A percentile compares a stretch with the other conserved stretches of the same genome.
phyloP scores from a whole-genome alignment of 495 filamentous ascomycete species.

The Penicillium parvum region DNA sequence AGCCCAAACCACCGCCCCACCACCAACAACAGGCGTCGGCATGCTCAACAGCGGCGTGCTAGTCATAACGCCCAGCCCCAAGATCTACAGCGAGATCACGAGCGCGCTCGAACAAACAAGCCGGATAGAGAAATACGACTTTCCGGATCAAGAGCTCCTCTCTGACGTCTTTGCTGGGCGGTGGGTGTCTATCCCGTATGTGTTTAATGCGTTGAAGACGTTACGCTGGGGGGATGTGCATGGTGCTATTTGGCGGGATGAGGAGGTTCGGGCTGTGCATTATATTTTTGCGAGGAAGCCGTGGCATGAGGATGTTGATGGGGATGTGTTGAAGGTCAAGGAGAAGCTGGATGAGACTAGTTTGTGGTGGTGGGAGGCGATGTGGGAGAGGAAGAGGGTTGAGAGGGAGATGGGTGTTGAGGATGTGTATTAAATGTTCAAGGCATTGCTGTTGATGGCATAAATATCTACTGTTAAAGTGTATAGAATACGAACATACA shows the following conservation, averaged over 20 bases:
- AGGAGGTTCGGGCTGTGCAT: constrained; percentile 70
- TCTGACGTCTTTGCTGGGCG: constrained; percentile 57
- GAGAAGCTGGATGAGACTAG: constrained; percentile 28
- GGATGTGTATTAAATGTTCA: constrained; percentile 16
- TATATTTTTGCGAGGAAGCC: constrained; percentile 74
- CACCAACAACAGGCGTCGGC: constrained; percentile 47
- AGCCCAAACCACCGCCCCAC: constrained; percentile 53
- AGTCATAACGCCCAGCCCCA: constrained; percentile 61
- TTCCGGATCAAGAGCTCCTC: constrained; percentile 71
- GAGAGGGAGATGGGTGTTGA: constrained; percentile 40
- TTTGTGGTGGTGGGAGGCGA: constrained; percentile 62
- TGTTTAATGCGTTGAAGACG: constrained; percentile 80
- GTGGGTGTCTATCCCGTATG: constrained; percentile 71
- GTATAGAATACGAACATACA: background rate
- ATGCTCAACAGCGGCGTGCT: constrained; percentile 71
- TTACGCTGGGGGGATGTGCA: constrained; percentile 64
- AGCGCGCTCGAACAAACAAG: constrained; percentile 28
- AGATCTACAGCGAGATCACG: constrained; percentile 51
- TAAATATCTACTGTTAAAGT: background rate
- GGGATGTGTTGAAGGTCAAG: constrained; percentile 13
- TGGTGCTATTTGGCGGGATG: constrained; percentile 66
- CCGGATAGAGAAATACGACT: constrained; percentile 51
- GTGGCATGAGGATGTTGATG: constrained; percentile 55
- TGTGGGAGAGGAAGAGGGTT: constrained; percentile 43
- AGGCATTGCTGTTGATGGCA: too few relatives aligned